A percentile compares a stretch with the other conserved stretches of the same genome.
These are phyloP conservation scores for Yueomyces sinensis DNA, from an alignment of 805 yeast genomes.

Conservation along the genomic window DNA sequence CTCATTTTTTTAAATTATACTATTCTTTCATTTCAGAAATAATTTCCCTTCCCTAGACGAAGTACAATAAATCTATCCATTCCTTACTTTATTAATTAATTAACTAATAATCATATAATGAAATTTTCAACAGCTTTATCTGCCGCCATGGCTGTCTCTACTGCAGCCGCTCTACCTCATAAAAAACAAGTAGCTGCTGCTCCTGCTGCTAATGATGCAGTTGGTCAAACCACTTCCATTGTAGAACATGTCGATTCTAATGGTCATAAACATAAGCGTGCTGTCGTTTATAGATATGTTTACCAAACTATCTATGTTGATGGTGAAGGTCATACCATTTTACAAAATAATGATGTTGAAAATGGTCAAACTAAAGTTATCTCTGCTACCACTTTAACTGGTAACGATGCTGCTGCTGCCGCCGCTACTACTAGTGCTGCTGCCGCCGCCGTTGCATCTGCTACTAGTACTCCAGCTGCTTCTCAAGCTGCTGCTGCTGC, in stretches of 20 bases:
- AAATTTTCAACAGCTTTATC: neutral
- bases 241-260: constrained; percentile 4
- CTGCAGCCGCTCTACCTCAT: constrained; percentile 2
- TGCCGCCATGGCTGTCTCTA: neutral
- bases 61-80: too few relatives aligned
- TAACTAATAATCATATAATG: constrained; percentile 1
- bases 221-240: too few relatives aligned
- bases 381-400: neutral
- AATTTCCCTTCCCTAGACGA: too few relatives aligned
- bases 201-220: neutral
- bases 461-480: constrained; percentile 11
- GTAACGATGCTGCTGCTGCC: constrained; percentile 7
- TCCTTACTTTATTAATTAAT: neutral
- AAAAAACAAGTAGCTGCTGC: neutral
- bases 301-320: constrained; percentile 40
- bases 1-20: too few relatives aligned
- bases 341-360: neutral
- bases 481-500: constrained; percentile 1
- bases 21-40: too few relatives aligned
- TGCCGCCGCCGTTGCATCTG: constrained; percentile 24
- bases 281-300: constrained; percentile 33
- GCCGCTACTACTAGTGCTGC: constrained; percentile 1
- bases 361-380: neutral
- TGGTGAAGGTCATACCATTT: constrained; percentile 28
- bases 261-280: constrained; percentile 33